phyloP scores from a whole-genome alignment of 2,329 filamentous ascomycete genomes.

The Stromatinia cepivora region DNA sequence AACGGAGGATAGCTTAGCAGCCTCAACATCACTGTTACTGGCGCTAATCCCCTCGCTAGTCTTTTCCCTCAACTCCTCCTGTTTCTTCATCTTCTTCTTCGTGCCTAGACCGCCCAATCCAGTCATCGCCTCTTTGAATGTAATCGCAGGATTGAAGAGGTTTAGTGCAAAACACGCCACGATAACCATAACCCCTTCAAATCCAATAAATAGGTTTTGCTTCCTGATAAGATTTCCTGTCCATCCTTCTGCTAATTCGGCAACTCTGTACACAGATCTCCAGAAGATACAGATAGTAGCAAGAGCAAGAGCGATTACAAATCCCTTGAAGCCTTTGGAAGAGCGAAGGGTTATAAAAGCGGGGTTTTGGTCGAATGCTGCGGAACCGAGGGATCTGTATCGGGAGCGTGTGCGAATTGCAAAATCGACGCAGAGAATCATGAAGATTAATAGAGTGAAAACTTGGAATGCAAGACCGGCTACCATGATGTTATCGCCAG shows the following conservation, averaged over 20 bases:
- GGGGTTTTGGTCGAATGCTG: constrained; percentile 31
- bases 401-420: constrained; percentile 35
- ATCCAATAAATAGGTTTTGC: constrained; percentile 39
- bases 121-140: constrained; percentile 25
- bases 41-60: constrained; percentile 10
- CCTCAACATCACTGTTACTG: constrained; percentile 22
- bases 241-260: constrained; percentile 54
- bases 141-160: constrained; percentile 45
- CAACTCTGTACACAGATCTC: constrained; percentile 57
- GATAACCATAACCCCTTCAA: constrained; percentile 36
- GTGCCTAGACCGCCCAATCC: constrained; percentile 25
- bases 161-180: constrained; percentile 32
- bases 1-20: constrained; percentile 3
- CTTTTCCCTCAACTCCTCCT: constrained; percentile 8
- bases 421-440: constrained; percentile 46
- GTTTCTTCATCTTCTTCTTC: constrained; percentile 24
- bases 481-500: constrained; percentile 64
- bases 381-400: constrained; percentile 40
- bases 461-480: constrained; percentile 64
- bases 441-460: constrained; percentile 53
- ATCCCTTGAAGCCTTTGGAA: constrained; percentile 33
- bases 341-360: constrained; percentile 26
- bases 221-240: constrained; percentile 33
- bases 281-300: constrained; percentile 58
- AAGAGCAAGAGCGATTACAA: constrained; percentile 43